A percentile compares a stretch with the other conserved stretches of the same genome.
Conservation (phyloP, 441 rosid genomes). For the Erysimum cheiri region DNA sequence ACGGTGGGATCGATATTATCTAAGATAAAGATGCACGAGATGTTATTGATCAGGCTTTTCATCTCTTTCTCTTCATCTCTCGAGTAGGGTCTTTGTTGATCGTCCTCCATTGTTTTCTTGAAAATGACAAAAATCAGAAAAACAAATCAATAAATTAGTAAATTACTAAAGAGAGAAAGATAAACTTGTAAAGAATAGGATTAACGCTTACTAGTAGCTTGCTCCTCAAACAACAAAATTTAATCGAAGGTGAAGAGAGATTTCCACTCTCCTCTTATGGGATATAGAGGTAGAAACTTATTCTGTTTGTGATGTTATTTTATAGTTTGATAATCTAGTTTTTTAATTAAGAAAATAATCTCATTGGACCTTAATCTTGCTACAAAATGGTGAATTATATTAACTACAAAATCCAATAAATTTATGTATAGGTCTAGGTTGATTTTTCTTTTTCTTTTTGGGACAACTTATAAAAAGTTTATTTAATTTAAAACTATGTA, state of each 20-base stretch:
- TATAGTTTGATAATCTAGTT: not conserved
- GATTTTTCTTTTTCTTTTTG: not conserved
- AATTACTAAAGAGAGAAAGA: not conserved
- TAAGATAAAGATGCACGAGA: not conserved
- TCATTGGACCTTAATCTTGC: not conserved
- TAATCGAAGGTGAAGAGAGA: conserved; percentile 3
- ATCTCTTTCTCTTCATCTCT: conserved; percentile 1
- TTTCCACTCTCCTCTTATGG: not conserved
- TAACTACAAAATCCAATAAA: not conserved
- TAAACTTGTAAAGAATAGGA: not conserved
- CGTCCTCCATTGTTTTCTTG: conserved; percentile 12
- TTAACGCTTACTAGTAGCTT: conserved; percentile 20
- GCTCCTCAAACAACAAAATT: not conserved
- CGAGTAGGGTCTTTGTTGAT: conserved; percentile 3
- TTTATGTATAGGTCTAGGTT: not conserved
- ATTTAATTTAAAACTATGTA: not conserved
- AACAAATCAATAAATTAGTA: not conserved
- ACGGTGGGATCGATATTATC: not conserved
- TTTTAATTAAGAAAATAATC: not conserved
- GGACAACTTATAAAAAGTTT: not conserved
- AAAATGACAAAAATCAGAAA: not conserved
- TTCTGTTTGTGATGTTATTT: not conserved
- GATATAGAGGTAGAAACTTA: not conserved
- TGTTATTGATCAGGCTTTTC: not conserved
- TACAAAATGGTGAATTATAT: not conserved